phyloP scores from a whole-genome alignment of 2,329 filamentous ascomycete species.

The Hymenoscyphus albidus region DNA sequence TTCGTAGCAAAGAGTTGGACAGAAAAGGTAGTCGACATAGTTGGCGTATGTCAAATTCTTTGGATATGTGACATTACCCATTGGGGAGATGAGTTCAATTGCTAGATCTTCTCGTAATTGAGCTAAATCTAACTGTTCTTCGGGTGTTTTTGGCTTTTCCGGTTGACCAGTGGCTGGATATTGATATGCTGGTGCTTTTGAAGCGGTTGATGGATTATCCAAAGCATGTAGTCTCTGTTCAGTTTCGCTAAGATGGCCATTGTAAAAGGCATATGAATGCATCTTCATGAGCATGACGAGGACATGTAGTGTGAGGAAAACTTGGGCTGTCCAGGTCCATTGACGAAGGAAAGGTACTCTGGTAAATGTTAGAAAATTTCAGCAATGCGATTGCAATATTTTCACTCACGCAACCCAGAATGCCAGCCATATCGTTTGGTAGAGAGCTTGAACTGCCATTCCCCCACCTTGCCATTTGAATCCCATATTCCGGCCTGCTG shows the following conservation, averaged over 20 bases:
- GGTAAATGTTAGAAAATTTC: slow-evolving; percentile 24
- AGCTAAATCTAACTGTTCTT: slow-evolving; percentile 50
- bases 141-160: slow-evolving; percentile 21
- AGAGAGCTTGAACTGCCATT: slow-evolving; percentile 78
- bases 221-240: slow-evolving; percentile 75
- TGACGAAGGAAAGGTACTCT: slow-evolving; percentile 76
- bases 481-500: slow-evolving; percentile 44
- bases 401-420: slow-evolving; percentile 67
- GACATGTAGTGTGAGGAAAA: slow-evolving; percentile 88
- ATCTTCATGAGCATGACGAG: slow-evolving; percentile 97
- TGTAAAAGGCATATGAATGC: slow-evolving; percentile 98
- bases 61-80: slow-evolving; percentile 87
- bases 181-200: slow-evolving; percentile 66
- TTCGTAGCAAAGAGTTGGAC: slow-evolving; percentile 96
- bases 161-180: slow-evolving; percentile 54
- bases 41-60: slow-evolving; percentile 80
- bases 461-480: slow-evolving; percentile 74
- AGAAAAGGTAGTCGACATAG: slow-evolving; percentile 82
- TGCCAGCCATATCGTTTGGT: slow-evolving; percentile 72
- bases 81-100: slow-evolving; percentile 82
- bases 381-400: not conserved
- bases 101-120: slow-evolving; percentile 83
- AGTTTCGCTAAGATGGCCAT: slow-evolving; percentile 87
- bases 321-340: slow-evolving; percentile 97
- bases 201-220: slow-evolving; percentile 69